These are phyloP conservation scores for Candida wancherniae DNA, from an alignment of 805 yeast species.

Conservation along the genomic window DNA sequence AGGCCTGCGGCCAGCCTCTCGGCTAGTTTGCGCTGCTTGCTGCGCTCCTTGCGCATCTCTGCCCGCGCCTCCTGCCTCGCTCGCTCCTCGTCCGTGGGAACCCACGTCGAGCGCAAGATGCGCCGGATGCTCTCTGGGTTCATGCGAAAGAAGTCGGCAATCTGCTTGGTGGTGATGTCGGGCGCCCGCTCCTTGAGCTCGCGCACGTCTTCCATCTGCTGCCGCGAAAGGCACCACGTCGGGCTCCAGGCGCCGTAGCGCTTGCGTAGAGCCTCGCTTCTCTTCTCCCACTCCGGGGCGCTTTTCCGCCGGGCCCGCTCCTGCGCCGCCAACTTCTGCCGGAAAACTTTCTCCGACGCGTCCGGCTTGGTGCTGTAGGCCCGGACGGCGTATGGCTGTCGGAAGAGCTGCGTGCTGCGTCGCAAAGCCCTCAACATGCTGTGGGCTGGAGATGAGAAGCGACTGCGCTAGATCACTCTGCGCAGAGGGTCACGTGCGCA, in stretches of 20 bases:
- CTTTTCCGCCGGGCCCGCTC: constrained; percentile 40
- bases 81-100: constrained; percentile 55
- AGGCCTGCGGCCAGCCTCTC: constrained; percentile 9
- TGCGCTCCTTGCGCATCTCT: constrained; percentile 24
- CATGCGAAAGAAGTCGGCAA: constrained; percentile 61
- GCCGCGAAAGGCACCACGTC: constrained; percentile 57
- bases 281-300: constrained; percentile 58
- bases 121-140: constrained; percentile 83
- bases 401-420: too few species aligned
- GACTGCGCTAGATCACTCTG: too few species aligned
- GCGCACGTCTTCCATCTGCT: constrained; percentile 62
- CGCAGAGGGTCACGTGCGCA: too few species aligned
- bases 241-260: constrained; percentile 72
- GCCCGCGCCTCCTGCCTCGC: constrained; percentile 47
- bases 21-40: constrained; percentile 10
- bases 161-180: constrained; percentile 49
- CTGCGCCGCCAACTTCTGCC: constrained; percentile 11
- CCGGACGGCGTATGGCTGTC: neutral
- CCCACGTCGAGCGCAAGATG: constrained; percentile 73
- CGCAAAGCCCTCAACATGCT: too few species aligned
- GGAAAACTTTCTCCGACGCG: constrained; percentile 13
- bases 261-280: constrained; percentile 57
- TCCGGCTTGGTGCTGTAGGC: constrained; percentile 2
- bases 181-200: constrained; percentile 55
- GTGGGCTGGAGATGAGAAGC: too few species aligned